Evolutionary conservation across 2,329 filamentous ascomycete genomes (phyloP), one percentile per base, ranked within the genome.

Genomic region (Fusarium nurragi): DNA sequence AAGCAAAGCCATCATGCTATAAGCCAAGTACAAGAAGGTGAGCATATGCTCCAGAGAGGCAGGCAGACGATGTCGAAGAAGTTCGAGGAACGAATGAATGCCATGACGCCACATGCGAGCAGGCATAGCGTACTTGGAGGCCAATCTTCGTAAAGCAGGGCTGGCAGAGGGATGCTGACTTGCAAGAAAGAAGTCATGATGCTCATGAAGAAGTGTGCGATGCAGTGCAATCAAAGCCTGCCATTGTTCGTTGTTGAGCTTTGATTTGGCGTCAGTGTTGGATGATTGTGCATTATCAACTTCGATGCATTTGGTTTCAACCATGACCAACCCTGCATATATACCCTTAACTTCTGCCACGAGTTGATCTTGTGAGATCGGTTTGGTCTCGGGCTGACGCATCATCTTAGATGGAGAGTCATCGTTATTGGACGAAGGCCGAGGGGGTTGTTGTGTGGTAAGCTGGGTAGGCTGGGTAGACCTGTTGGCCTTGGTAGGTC

Each of bases 31-130:
- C 1, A 98, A 93, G 53, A 97, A 98, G 0, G 89, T 88, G 0
- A 97, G 79, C 93, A 98, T 97, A 53, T 96, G 91, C 46, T 97
- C 94, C 1, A 93, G 78, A 2, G 91, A 93, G 0, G 83, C 83
- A 0, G 94, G 94, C 0, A 97, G 79, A 4, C 89, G 85, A 65
- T 92, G 88, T 0, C 92, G 83, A 0, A 97, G 76, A 1, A 96
- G 75, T 66, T 97, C 92, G 0, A 97, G 81, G 55, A 95, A 95
- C 0, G 88, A 89, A 72, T 96, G 93, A 5, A 98, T 97, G 0
- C 92, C 94, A 69, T 97, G 92, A 0, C 92, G 84, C 95, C 95
- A 98, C 91, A 98, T 95, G 0, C 94, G 82, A 0, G 92, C 93
- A 0, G 94, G 94, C 92, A 98, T 97, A 0, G 88, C 88, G 68